A percentile compares a stretch with the other conserved stretches of the same genome.
phyloP scores from a whole-genome alignment of 2,329 filamentous ascomycete genomes.

The Aspergillus ustus region DNA sequence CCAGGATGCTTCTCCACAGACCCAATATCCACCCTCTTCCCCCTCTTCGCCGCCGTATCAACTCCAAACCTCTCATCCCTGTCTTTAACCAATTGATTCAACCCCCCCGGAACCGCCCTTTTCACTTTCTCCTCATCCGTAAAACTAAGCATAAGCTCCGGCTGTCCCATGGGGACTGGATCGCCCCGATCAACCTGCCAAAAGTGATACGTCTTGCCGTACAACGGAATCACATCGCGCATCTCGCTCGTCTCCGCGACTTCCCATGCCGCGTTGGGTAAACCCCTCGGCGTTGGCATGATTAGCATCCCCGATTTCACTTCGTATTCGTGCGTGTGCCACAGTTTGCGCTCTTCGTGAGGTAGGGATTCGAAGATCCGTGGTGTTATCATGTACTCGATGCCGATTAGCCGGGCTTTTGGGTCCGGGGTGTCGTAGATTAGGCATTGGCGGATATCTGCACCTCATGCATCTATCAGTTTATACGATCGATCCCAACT shows the following conservation, averaged over 20 bases:
- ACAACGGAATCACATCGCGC: constrained; percentile 73
- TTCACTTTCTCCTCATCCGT: constrained; percentile 33
- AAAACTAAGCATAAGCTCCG: constrained; percentile 69
- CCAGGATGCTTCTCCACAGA: constrained; percentile 38
- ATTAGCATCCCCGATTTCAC: constrained; percentile 51
- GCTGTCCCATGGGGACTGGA: constrained; percentile 62
- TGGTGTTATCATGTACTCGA: constrained; percentile 85
- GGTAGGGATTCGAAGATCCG: constrained; percentile 69
- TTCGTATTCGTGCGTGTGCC: constrained; percentile 71
- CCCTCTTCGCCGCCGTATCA: constrained; percentile 57
- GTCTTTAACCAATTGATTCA: constrained; percentile 50
- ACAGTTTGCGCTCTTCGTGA: constrained; percentile 70
- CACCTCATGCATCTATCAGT: background rate
- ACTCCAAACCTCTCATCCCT: constrained; percentile 60
- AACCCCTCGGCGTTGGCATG: constrained; percentile 43
- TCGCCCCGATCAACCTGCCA: constrained; percentile 84
- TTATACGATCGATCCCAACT: background rate
- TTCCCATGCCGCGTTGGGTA: constrained; percentile 70
- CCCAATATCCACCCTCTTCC: constrained; percentile 57
- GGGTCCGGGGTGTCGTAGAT: constrained; percentile 74
- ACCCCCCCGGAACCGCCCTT: constrained; percentile 29
- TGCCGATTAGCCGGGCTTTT: constrained; percentile 75
- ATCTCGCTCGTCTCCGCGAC: constrained; percentile 78
- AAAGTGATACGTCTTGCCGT: constrained; percentile 83
- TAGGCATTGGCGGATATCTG: constrained; percentile 80